phyloP scores from a whole-genome alignment of 805 yeast species.

The Candida sanyiensis region DNA sequence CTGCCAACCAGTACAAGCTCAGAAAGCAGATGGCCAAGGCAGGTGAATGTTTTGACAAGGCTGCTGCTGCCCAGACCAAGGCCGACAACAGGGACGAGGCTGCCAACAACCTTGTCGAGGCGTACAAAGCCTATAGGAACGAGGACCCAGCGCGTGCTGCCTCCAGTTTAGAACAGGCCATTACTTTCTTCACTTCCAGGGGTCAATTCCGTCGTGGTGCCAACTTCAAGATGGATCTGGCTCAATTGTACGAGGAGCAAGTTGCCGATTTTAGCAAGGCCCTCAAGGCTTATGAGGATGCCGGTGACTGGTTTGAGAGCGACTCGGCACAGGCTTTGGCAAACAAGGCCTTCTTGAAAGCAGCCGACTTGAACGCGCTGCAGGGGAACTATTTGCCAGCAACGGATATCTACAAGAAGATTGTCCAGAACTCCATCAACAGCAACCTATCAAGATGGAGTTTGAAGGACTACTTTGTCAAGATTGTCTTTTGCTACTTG shows the following conservation, averaged over 20 bases:
- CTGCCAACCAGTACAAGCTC: constrained; percentile 84
- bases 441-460: constrained; percentile 84
- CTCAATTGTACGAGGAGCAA: constrained; percentile 75
- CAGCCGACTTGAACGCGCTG: constrained; percentile 82
- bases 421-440: constrained; percentile 70
- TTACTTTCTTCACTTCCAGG: constrained; percentile 74
- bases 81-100: constrained; percentile 85
- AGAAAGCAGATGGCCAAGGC: constrained; percentile 69
- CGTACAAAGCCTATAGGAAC: constrained; percentile 77
- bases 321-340: constrained; percentile 91
- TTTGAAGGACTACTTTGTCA: constrained; percentile 84
- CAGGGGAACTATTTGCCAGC: constrained; percentile 73
- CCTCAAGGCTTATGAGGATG: constrained; percentile 73
- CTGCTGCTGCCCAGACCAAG: constrained; percentile 72
- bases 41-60: constrained; percentile 78
- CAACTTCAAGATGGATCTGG: constrained; percentile 86
- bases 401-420: constrained; percentile 65
- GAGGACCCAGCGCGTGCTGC: constrained; percentile 76
- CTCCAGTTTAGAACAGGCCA: constrained; percentile 67
- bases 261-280: constrained; percentile 66
- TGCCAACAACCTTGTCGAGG: constrained; percentile 83
- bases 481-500: constrained; percentile 74
- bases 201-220: constrained; percentile 98
- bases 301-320: constrained; percentile 92
- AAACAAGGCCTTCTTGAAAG: constrained; percentile 80